A percentile compares a stretch with the other conserved stretches of the same genome.
phyloP scores from a whole-genome alignment of 176 grass and related monocot species.

The Musa acuminata region DNA sequence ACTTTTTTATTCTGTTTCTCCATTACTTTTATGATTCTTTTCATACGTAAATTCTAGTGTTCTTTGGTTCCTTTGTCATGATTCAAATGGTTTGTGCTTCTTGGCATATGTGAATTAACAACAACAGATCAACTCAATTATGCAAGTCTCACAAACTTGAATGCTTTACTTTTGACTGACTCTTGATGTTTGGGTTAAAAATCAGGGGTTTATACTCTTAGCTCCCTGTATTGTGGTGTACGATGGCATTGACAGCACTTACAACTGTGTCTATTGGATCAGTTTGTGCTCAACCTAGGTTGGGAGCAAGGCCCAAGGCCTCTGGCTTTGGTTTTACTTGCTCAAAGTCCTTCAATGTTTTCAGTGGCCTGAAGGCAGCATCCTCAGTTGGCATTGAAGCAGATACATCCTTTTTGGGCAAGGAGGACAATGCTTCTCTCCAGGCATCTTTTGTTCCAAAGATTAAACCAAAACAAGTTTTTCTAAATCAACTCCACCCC shows the following conservation, averaged over 20 bases:
- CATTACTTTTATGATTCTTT: background rate
- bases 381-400: slow-evolving; percentile 16
- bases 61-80: background rate
- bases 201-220: background rate
- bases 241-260: slow-evolving; percentile 1
- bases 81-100: too few species aligned
- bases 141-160: background rate
- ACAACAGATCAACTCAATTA: background rate
- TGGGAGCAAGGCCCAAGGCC: background rate
- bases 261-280: background rate
- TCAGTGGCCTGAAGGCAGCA: slow-evolving; percentile 26
- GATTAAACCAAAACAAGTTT: slow-evolving; percentile 41
- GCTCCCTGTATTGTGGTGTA: background rate
- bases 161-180: background rate
- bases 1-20: background rate
- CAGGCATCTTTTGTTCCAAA: slow-evolving; percentile 28
- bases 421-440: slow-evolving; percentile 12
- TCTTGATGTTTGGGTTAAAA: background rate
- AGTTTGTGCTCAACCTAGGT: background rate
- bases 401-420: slow-evolving; percentile 27
- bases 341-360: slow-evolving; percentile 22
- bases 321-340: slow-evolving; percentile 5
- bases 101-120: too few species aligned
- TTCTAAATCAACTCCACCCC: slow-evolving; percentile 28
- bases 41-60: background rate